Percentiles rank a stretch among this genome's conserved stretches.
Conservation (phyloP, 495 filamentous ascomycete genomes). For the Chaetomidium leptoderma region DNA sequence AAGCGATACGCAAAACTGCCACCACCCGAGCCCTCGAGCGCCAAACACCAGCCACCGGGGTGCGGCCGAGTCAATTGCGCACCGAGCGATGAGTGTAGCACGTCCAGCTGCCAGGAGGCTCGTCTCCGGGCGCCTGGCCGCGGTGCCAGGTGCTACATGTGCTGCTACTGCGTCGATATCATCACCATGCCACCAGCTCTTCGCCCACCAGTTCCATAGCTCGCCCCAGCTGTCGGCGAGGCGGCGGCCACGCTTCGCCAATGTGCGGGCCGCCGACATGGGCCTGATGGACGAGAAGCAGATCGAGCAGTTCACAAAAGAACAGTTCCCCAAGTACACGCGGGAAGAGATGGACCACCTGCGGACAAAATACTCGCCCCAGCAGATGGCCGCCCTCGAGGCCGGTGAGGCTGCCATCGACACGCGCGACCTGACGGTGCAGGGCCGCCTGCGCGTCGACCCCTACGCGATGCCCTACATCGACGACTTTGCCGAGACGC, state of each 20-base stretch:
- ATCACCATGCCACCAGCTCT: conserved; percentile 9
- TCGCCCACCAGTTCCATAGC: conserved; percentile 39
- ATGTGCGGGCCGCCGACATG: conserved; percentile 42
- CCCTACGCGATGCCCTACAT: conserved; percentile 69
- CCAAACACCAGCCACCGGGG: conserved; percentile 20
- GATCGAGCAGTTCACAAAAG: conserved; percentile 40
- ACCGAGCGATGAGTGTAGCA: conserved; percentile 34
- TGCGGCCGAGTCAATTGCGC: conserved; percentile 14
- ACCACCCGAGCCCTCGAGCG: conserved; percentile 7
- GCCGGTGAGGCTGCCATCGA: conserved; percentile 81
- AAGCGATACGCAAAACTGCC: conserved; percentile 13
- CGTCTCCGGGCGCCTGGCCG: conserved; percentile 31
- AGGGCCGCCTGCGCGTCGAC: conserved; percentile 65
- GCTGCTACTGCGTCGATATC: conserved; percentile 10
- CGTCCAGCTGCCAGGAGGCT: conserved; percentile 34
- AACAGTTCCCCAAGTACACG: conserved; percentile 61
- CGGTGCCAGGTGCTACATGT: conserved; percentile 3
- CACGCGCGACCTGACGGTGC: conserved; percentile 67
- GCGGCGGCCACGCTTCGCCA: conserved; percentile 42
- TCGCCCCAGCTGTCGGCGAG: conserved; percentile 38
- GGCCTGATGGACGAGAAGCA: conserved; percentile 38
- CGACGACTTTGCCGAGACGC: conserved; percentile 76
- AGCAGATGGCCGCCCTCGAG: conserved; percentile 79
- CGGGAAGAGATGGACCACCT: conserved; percentile 62
- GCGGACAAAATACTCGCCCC: conserved; percentile 63